Evolutionary conservation across 2,329 filamentous ascomycete genomes (phyloP).

Genomic region (Grosmannia serpens): DNA sequence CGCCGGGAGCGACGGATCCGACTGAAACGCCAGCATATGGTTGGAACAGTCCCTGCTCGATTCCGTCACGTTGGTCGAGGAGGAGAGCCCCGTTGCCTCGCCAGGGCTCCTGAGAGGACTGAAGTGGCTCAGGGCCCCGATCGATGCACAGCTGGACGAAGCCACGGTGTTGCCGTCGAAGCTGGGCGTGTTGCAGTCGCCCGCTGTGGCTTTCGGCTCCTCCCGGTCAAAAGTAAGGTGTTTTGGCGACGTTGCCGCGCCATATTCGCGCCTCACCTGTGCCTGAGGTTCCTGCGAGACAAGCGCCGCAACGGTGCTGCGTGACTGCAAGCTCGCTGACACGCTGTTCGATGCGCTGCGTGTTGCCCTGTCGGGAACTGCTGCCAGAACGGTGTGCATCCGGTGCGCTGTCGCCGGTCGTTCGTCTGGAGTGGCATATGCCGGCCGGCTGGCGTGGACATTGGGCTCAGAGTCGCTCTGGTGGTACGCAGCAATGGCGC

Average conservation of each 20-base stretch:
- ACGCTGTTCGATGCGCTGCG: background rate
- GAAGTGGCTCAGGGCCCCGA: constrained; percentile 29
- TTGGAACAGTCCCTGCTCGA: constrained; percentile 28
- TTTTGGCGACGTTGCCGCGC: background rate
- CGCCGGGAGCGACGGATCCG: constrained; percentile 52
- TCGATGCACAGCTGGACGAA: constrained; percentile 41
- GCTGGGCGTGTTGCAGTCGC: background rate
- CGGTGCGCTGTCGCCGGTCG: constrained; percentile 38
- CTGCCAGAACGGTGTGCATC: constrained; percentile 23
- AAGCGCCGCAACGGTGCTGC: background rate
- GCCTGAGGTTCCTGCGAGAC: background rate
- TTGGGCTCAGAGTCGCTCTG: constrained; percentile 33
- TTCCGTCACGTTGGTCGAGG: background rate
- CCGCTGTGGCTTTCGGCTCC: constrained; percentile 3
- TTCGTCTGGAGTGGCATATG: constrained; percentile 26
- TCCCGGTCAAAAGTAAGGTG: background rate
- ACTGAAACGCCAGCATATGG: constrained; percentile 43
- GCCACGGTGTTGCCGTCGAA: constrained; percentile 30
- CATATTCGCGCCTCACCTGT: background rate
- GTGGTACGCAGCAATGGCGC: constrained; percentile 28
- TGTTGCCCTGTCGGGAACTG: background rate
- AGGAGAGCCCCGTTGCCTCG: constrained; percentile 30
- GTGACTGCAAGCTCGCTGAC: background rate
- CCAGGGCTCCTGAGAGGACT: constrained; percentile 43
- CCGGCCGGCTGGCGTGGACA: constrained; percentile 26